These are phyloP conservation scores for Zygosaccharomyces siamensis DNA, from an alignment of 805 yeast genomes.

Conservation along the genomic window DNA sequence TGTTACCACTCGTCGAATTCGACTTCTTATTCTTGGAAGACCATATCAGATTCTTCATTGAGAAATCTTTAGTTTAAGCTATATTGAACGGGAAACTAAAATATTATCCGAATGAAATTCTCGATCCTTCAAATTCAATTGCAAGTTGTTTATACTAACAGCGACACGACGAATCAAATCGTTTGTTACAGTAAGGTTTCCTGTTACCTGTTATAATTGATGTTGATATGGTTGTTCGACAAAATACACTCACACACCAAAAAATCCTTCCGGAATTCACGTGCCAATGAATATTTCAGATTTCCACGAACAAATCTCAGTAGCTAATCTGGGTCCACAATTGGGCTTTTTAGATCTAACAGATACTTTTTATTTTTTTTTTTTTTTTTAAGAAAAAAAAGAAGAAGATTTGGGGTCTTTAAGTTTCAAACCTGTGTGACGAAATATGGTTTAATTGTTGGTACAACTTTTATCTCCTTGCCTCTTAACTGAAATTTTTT, in stretches of 20 bases:
- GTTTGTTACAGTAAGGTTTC: no score
- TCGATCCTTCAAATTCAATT: no score
- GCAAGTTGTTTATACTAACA: no score
- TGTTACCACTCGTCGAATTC: constrained; percentile 6
- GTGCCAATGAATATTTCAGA: background rate
- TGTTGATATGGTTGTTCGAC: background rate
- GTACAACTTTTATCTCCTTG: background rate
- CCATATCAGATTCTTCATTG: constrained; percentile 26
- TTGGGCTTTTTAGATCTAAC: background rate
- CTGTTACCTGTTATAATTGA: no score
- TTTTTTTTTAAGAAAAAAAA: no score
- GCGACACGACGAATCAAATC: no score
- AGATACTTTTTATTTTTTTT: background rate
- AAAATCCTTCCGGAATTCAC: background rate
- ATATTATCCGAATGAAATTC: no score
- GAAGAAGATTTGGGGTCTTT: background rate
- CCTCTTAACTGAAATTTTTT: background rate
- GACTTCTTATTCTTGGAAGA: constrained; percentile 21
- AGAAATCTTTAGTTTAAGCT: background rate
- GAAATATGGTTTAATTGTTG: background rate
- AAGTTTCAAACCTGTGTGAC: background rate
- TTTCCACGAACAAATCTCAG: no score
- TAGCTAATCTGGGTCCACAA: no score
- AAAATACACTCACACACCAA: background rate
- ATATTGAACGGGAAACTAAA: background rate